phyloP scores from a whole-genome alignment of 257 asterid genomes.

The Dorcoceras hygrometricum region DNA sequence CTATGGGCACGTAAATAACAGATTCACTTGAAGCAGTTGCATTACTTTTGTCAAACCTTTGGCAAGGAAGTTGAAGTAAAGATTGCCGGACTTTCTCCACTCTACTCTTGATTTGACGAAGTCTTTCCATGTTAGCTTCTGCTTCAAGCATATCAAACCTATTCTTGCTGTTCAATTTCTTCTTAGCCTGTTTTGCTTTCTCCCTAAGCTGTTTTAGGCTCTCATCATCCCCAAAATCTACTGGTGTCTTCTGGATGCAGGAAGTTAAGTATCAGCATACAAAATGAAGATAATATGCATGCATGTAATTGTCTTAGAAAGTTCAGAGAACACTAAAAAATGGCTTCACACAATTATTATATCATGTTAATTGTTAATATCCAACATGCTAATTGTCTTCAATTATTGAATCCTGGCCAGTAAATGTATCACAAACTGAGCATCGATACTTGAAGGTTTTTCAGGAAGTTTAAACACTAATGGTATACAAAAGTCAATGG shows the following conservation, averaged over 20 bases:
- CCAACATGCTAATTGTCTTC: background rate
- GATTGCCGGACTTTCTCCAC: slow-evolving; percentile 52
- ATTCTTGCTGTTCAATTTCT: slow-evolving; percentile 37
- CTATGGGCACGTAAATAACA: slow-evolving; percentile 67
- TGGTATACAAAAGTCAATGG: background rate
- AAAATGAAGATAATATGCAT: background rate
- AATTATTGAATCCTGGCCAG: background rate
- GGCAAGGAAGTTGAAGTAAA: slow-evolving; percentile 43
- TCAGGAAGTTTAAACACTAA: background rate
- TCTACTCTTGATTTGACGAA: slow-evolving; percentile 67
- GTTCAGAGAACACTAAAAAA: background rate
- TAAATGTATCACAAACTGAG: background rate
- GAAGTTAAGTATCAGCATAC: slow-evolving; percentile 4
- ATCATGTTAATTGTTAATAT: background rate
- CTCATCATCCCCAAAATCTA: slow-evolving; percentile 67
- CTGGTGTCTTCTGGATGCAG: slow-evolving; percentile 48
- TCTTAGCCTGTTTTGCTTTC: slow-evolving; percentile 60
- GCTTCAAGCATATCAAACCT: slow-evolving; percentile 36
- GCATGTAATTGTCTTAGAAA: no score
- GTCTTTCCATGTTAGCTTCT: slow-evolving; percentile 68
- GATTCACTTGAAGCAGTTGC: slow-evolving; percentile 34
- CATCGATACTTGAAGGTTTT: background rate
- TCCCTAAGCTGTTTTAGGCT: slow-evolving; percentile 68
- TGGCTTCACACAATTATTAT: background rate
- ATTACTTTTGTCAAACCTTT: slow-evolving; percentile 30